Conservation (phyloP, 208 protist species). For the Borovskyia barvae region DNA sequence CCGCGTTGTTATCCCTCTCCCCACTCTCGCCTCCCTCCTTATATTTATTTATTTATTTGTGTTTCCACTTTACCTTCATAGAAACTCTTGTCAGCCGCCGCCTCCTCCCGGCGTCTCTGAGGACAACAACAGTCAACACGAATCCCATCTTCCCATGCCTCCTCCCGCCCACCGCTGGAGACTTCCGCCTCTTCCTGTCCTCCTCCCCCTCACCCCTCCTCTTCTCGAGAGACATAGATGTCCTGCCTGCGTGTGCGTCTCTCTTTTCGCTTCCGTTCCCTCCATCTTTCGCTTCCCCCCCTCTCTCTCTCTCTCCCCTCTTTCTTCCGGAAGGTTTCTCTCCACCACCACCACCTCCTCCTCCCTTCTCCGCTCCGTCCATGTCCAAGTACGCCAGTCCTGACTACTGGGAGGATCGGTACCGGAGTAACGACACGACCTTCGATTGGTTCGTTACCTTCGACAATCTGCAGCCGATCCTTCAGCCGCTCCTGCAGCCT, state of each 20-base stretch:
- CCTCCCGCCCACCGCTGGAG: too few relatives aligned
- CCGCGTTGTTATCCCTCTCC: constrained; percentile 2
- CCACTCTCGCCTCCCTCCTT: constrained; percentile 11
- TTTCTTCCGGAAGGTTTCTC: constrained; percentile 2
- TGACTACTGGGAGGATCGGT: constrained; percentile 93
- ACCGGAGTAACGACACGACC: constrained; percentile 88
- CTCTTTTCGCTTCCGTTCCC: not conserved
- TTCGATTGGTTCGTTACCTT: constrained; percentile 93
- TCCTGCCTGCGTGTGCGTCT: not conserved
- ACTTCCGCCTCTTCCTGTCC: not conserved
- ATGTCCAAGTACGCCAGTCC: constrained; percentile 92
- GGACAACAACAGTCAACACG: too few relatives aligned
- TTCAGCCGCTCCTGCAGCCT: constrained; percentile 72
- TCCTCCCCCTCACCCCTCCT: not conserved
- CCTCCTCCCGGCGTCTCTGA: too few relatives aligned
- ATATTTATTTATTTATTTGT: constrained; percentile 5
- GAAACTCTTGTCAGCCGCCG: not conserved
- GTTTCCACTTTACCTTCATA: constrained; percentile 2
- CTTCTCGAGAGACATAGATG: too few relatives aligned
- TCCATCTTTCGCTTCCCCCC: not conserved
- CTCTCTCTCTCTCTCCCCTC: constrained; percentile 1
- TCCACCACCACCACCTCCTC: not conserved
- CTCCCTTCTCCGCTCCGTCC: not conserved
- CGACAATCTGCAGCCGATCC: constrained; percentile 79
- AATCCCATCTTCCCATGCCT: too few relatives aligned